Evolutionary conservation across 2,329 filamentous ascomycete genomes (phyloP).

Genomic region (Emergomyces africanus): DNA sequence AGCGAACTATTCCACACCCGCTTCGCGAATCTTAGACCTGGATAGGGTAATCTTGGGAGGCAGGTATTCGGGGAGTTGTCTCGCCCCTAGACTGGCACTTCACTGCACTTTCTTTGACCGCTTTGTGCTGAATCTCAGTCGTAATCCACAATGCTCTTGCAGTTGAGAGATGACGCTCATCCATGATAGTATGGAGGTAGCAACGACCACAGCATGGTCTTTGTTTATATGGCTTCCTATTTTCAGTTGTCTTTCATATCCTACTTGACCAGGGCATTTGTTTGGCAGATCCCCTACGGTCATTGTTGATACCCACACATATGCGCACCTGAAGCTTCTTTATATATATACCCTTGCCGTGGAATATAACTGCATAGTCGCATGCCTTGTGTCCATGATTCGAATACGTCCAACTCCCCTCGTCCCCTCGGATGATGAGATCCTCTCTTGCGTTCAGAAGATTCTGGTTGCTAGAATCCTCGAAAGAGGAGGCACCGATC

Average conservation of each 20-base stretch:
- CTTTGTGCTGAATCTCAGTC: not conserved
- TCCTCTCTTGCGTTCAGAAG: conserved; percentile 3
- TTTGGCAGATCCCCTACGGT: not conserved
- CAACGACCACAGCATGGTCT: not conserved
- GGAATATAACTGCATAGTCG: not conserved
- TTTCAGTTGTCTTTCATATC: not conserved
- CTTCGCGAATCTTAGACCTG: not conserved
- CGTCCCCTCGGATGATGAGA: conserved; percentile 9
- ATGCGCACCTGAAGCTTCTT: too few species aligned
- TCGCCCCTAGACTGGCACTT: not conserved
- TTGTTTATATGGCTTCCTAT: not conserved
- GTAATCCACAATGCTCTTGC: not conserved
- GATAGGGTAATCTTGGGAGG: too few species aligned
- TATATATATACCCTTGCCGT: not conserved
- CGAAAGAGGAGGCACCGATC: not conserved
- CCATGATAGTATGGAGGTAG: not conserved
- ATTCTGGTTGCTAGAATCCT: conserved; percentile 1
- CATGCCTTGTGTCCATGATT: conserved; percentile 8
- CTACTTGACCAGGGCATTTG: not conserved
- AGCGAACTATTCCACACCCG: not conserved
- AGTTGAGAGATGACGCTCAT: not conserved
- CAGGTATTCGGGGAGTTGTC: not conserved
- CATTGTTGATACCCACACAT: too few species aligned
- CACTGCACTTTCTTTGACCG: not conserved
- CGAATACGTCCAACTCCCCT: conserved; percentile 12